Evolutionary conservation across 176 grass and related monocot species (phyloP).

Genomic region (Oryza australiensis): DNA sequence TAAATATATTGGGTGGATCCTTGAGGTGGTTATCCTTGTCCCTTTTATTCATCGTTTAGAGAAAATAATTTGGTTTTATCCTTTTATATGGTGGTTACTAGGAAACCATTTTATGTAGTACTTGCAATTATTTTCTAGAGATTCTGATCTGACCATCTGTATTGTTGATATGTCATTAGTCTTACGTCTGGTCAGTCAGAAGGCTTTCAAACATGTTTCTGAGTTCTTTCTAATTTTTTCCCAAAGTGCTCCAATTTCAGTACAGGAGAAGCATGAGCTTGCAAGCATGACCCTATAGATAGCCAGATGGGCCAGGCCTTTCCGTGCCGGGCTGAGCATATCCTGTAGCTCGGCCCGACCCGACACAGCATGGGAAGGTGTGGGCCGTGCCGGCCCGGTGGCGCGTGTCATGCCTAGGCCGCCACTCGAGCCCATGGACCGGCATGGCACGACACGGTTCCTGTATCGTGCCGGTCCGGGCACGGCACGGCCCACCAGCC

Average conservation of each 20-base stretch:
- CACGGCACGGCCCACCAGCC: no score
- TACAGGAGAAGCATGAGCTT: conserved; percentile 94
- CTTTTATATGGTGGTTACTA: not conserved
- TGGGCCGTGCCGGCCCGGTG: no score
- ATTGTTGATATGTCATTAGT: not conserved
- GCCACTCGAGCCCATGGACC: no score
- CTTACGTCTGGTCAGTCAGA: not conserved
- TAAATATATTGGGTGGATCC: conserved; percentile 98
- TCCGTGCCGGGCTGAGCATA: no score
- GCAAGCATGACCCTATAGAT: conserved; percentile 91
- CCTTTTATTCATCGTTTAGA: not conserved
- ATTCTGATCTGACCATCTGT: not conserved
- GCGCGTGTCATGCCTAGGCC: no score
- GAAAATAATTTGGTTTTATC: not conserved
- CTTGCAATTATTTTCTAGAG: not conserved
- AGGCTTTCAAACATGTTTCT: not conserved
- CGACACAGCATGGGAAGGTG: no score
- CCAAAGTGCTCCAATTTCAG: conserved; percentile 90
- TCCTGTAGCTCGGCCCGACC: no score
- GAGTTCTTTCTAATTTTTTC: conserved; percentile 12
- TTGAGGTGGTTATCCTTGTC: conserved; percentile 63
- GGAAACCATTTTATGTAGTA: not conserved
- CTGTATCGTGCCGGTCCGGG: no score
- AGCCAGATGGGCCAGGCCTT: no score
- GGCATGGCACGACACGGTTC: no score